Conservation (phyloP, 2,329 filamentous ascomycete species). For the Pestalotiopsis sp. region DNA sequence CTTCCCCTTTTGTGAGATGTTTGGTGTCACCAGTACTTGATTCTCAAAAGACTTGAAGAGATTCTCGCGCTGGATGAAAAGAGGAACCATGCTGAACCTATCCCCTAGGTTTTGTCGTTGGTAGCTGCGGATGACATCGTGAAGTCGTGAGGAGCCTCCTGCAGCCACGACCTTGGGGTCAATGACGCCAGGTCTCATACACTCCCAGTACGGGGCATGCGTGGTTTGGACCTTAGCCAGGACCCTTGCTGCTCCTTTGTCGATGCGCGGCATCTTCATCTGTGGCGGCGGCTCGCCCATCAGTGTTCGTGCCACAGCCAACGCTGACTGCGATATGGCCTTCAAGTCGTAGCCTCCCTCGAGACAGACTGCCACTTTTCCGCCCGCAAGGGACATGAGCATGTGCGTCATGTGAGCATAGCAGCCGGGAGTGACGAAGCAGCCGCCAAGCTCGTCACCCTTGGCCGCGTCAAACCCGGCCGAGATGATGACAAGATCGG, state of each 20-base stretch:
- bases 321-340: constrained; percentile 89
- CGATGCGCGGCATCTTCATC: constrained; percentile 58
- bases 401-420: constrained; percentile 99
- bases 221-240: constrained; percentile 61
- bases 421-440: constrained; percentile 86
- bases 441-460: constrained; percentile 89
- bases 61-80: constrained; percentile 75
- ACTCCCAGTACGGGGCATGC: constrained; percentile 80
- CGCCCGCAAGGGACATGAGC: constrained; percentile 91
- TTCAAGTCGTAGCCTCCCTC: constrained; percentile 95
- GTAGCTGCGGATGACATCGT: constrained; percentile 78
- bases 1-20: constrained; percentile 65
- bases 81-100: constrained; percentile 74
- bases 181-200: constrained; percentile 72
- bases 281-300: constrained; percentile 89
- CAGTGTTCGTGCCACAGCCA: constrained; percentile 87
- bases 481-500: constrained; percentile 92
- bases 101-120: constrained; percentile 73
- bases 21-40: constrained; percentile 80
- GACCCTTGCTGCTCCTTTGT: constrained; percentile 56
- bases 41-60: constrained; percentile 81
- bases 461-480: constrained; percentile 95
- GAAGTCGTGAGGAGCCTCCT: constrained; percentile 65
- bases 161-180: constrained; percentile 52
- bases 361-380: constrained; percentile 88